Percentiles rank a stretch among this genome's conserved stretches.
These are phyloP conservation scores for Suhomyces anneliseae DNA, from an alignment of 1,139 yeast species.

Conservation along the genomic window DNA sequence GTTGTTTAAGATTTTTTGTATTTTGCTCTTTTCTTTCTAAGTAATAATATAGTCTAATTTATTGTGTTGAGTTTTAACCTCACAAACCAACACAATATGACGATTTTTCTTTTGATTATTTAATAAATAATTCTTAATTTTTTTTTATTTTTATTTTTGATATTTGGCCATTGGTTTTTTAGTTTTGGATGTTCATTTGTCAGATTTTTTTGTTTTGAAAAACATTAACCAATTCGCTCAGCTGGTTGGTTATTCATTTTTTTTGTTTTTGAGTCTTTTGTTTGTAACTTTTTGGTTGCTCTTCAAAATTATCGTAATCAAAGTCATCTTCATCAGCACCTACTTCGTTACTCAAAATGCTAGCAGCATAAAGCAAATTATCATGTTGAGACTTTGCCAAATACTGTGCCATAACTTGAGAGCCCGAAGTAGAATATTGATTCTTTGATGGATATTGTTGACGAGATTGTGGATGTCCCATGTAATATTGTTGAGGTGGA, in stretches of 20 bases:
- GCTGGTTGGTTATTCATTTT: neutral
- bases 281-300: conserved; percentile 2
- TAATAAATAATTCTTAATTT: too few species aligned
- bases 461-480: conserved; percentile 7
- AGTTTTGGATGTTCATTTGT: neutral
- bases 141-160: too few species aligned
- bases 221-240: neutral
- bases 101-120: too few species aligned
- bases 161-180: too few species aligned
- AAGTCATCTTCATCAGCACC: conserved; percentile 11
- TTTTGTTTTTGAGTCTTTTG: conserved; percentile 2
- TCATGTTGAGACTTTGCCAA: conserved; percentile 70
- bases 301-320: conserved; percentile 2
- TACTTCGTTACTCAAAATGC: conserved; percentile 33
- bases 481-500: conserved; percentile 11
- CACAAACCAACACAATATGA: too few species aligned
- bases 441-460: conserved; percentile 8
- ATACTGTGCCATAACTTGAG: conserved; percentile 77
- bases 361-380: conserved; percentile 56
- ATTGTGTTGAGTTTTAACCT: too few species aligned
- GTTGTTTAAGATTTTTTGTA: too few species aligned
- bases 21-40: too few species aligned
- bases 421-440: conserved; percentile 52
- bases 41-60: too few species aligned
- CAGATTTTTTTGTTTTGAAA: neutral